Evolutionary conservation across 148 eudicot species (phyloP).

Genomic region (Chenopodium berlandieri): DNA sequence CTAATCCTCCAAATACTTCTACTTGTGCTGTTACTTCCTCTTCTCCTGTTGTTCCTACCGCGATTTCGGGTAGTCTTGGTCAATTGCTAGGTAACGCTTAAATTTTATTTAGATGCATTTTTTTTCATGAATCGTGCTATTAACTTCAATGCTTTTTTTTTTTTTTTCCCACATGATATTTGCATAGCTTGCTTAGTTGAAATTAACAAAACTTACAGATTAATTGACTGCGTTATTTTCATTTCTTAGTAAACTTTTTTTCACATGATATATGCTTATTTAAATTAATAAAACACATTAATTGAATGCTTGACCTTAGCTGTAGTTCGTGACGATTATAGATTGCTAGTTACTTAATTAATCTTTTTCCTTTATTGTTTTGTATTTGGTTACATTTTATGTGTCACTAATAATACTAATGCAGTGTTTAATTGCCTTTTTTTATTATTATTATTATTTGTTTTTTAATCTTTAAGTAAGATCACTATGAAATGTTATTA

Average conservation of each 20-base stretch:
- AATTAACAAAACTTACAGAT: too few species aligned
- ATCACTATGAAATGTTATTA: too few species aligned
- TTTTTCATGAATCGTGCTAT: background rate
- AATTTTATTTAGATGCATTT: background rate
- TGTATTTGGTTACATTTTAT: background rate
- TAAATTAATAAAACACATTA: background rate
- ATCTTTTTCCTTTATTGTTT: too few species aligned
- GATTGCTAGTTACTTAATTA: background rate
- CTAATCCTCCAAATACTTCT: slow-evolving; percentile 28
- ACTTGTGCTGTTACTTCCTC: slow-evolving; percentile 23
- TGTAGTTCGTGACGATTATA: background rate
- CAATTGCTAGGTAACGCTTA: slow-evolving; percentile 53
- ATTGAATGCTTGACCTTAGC: slow-evolving; percentile 1
- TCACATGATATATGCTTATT: too few species aligned
- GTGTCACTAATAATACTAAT: background rate
- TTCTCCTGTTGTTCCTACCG: slow-evolving; percentile 28
- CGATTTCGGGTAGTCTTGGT: slow-evolving; percentile 22
- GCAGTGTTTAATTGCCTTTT: background rate
- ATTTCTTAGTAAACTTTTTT: too few species aligned
- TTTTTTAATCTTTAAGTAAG: too few species aligned
- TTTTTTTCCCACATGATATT: too few species aligned
- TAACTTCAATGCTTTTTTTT: too few species aligned
- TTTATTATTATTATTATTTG: too few species aligned
- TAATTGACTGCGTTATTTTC: too few species aligned
- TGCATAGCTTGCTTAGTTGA: too few species aligned